phyloP scores from a whole-genome alignment of 225 moss, liverwort and hornwort genomes.

The Ulota crispa region DNA sequence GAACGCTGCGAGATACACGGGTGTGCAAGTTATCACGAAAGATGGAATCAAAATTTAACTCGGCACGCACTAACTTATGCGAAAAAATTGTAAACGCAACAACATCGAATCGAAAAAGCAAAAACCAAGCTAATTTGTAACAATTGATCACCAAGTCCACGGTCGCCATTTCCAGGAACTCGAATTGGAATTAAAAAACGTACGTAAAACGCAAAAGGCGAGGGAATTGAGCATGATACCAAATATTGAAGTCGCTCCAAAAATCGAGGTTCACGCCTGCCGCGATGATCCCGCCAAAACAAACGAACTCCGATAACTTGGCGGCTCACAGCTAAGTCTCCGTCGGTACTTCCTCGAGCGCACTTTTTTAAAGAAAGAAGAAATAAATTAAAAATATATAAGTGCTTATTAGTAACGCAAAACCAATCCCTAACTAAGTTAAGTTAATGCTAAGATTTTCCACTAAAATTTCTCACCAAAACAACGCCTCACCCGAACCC shows the following conservation, averaged over 20 bases:
- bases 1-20: constrained; percentile 37
- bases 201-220: neutral
- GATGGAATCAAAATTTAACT: neutral
- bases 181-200: neutral
- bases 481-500: neutral
- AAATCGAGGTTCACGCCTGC: neutral
- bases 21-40: constrained; percentile 12
- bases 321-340: neutral
- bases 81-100: neutral
- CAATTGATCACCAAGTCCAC: neutral
- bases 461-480: neutral
- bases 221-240: neutral
- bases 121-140: neutral
- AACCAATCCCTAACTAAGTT: neutral
- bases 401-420: neutral
- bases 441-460: neutral
- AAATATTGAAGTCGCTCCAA: neutral
- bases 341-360: neutral
- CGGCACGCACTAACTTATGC: neutral
- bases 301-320: neutral
- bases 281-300: neutral
- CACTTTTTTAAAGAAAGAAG: neutral
- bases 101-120: neutral
- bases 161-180: neutral
- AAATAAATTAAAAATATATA: neutral